These are phyloP conservation scores for Metschnikowia anglica DNA, from an alignment of 805 yeast species.

Conservation along the genomic window DNA sequence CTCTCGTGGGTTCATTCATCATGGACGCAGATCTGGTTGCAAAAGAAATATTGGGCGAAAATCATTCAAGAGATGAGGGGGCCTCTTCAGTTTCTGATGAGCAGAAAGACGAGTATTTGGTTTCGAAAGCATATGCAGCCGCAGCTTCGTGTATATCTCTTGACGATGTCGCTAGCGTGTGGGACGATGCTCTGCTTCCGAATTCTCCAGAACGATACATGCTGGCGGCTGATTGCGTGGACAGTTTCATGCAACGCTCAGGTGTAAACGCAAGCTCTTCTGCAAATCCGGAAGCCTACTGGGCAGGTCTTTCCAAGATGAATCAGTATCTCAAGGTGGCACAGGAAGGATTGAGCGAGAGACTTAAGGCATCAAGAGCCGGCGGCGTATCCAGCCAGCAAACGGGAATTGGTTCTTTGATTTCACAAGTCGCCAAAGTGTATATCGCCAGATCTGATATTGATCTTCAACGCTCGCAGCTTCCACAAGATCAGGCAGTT, in stretches of 20 bases:
- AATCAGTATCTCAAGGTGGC: slow-evolving; percentile 39
- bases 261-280: slow-evolving; percentile 19
- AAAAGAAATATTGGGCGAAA: slow-evolving; percentile 19
- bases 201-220: slow-evolving; percentile 38
- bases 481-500: slow-evolving; percentile 28
- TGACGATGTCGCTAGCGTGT: slow-evolving; percentile 27
- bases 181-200: slow-evolving; percentile 34
- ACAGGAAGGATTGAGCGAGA: slow-evolving; percentile 30
- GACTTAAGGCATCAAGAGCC: slow-evolving; percentile 1
- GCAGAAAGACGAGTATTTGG: slow-evolving; percentile 32
- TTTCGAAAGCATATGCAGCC: slow-evolving; percentile 27
- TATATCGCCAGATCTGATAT: slow-evolving; percentile 53
- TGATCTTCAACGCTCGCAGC: slow-evolving; percentile 48
- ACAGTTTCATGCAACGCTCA: slow-evolving; percentile 42
- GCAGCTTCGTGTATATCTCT: slow-evolving; percentile 14
- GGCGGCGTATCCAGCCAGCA: slow-evolving; percentile 10
- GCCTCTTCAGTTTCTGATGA: slow-evolving; percentile 19
- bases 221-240: slow-evolving; percentile 44
- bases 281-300: slow-evolving; percentile 24
- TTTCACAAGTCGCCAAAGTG: slow-evolving; percentile 41
- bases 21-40: slow-evolving; percentile 22
- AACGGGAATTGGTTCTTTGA: slow-evolving; percentile 31
- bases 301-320: slow-evolving; percentile 44
- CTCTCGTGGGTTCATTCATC: slow-evolving; percentile 24
- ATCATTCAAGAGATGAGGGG: slow-evolving; percentile 7